Conservation (phyloP, 176 grass and related monocot genomes). For the Dactylis glomerata region DNA sequence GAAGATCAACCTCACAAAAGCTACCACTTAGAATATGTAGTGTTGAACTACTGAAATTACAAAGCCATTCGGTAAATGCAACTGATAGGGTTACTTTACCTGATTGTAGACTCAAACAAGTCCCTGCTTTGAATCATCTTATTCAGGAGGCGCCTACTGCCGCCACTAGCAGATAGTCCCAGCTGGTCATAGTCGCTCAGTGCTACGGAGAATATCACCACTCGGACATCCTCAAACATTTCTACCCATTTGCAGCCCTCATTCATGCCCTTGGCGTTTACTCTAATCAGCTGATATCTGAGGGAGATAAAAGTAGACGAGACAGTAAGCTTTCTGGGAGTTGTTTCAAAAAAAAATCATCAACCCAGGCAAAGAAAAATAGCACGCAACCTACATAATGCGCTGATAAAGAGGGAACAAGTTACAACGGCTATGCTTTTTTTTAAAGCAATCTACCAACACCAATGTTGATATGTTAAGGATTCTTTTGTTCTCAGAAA, state of each 20-base stretch:
- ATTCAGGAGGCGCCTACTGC: slow-evolving; percentile 45
- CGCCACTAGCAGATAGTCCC: slow-evolving; percentile 30
- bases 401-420: not conserved
- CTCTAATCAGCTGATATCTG: slow-evolving; percentile 91
- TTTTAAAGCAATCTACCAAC: slow-evolving; percentile 10
- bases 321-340: not conserved
- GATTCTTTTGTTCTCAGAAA: not conserved
- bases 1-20: not conserved
- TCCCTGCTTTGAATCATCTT: slow-evolving; percentile 94
- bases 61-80: not conserved
- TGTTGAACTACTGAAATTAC: not conserved
- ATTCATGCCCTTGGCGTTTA: slow-evolving; percentile 78
- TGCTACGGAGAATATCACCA: slow-evolving; percentile 79
- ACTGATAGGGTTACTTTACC: slow-evolving; percentile 28
- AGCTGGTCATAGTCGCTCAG: slow-evolving; percentile 83
- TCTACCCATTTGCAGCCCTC: slow-evolving; percentile 98
- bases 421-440: not conserved
- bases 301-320: slow-evolving; percentile 10
- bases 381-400: not conserved
- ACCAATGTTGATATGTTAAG: not conserved
- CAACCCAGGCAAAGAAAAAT: not conserved
- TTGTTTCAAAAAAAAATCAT: slow-evolving; percentile 9
- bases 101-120: slow-evolving; percentile 87
- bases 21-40: not conserved
- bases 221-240: slow-evolving; percentile 95